Conservation (phyloP, 352 stramenopile species). For the Thalassiosira hispida region DNA sequence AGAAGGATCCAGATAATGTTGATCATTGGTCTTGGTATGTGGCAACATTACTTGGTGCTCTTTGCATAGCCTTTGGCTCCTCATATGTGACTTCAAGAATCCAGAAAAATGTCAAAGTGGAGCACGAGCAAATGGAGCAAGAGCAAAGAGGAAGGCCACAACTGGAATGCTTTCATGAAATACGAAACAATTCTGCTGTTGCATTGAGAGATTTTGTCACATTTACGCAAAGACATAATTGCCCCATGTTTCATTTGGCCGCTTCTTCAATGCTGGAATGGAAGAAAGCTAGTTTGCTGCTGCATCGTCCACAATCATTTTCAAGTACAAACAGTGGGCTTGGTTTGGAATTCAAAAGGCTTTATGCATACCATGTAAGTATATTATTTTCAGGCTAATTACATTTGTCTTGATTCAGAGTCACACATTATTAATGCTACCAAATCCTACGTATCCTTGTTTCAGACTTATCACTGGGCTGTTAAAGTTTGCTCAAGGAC, state of each 20-base stretch:
- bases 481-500: slow-evolving; percentile 15
- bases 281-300: slow-evolving; percentile 22
- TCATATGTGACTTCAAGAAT: not conserved
- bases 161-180: slow-evolving; percentile 23
- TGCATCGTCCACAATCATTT: slow-evolving; percentile 19
- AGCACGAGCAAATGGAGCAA: slow-evolving; percentile 16
- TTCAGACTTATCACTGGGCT: slow-evolving; percentile 39
- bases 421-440: not conserved
- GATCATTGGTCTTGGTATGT: slow-evolving; percentile 71
- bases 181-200: slow-evolving; percentile 10
- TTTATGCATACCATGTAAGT: slow-evolving; percentile 46
- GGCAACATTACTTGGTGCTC: slow-evolving; percentile 38
- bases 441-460: not conserved
- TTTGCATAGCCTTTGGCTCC: slow-evolving; percentile 43
- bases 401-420: slow-evolving; percentile 8
- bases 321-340: slow-evolving; percentile 9
- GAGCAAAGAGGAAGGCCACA: slow-evolving; percentile 23
- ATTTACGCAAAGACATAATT: slow-evolving; percentile 21
- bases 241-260: slow-evolving; percentile 42
- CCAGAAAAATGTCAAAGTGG: not conserved
- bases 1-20: slow-evolving; percentile 54
- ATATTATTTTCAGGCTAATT: not conserved
- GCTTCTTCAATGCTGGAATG: slow-evolving; percentile 56
- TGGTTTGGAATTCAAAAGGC: slow-evolving; percentile 21
- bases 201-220: slow-evolving; percentile 38